A percentile compares a stretch with the other conserved stretches of the same genome.
These are phyloP conservation scores for Quercus lobata DNA, from an alignment of 331 rosid species.

Conservation along the genomic window DNA sequence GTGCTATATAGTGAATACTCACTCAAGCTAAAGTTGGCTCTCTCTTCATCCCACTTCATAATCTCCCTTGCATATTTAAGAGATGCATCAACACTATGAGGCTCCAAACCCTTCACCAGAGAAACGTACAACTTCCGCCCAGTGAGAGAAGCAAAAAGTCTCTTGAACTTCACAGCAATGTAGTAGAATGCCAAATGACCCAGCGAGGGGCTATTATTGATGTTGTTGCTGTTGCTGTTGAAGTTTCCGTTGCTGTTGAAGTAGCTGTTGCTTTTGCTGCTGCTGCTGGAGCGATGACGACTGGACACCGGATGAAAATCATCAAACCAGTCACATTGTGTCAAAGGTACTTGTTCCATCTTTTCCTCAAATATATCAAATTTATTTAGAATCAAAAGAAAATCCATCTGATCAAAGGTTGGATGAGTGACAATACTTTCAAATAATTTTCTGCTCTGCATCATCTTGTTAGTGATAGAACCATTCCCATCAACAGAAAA, in stretches of 20 bases:
- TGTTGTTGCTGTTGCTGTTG: constrained; percentile 53
- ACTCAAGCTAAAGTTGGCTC: constrained; percentile 68
- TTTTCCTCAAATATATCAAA: constrained; percentile 75
- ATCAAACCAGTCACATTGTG: constrained; percentile 81
- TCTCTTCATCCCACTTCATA: constrained; percentile 87
- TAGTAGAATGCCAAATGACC: constrained; percentile 71
- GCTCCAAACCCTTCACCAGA: constrained; percentile 77
- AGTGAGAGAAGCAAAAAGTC: constrained; percentile 69
- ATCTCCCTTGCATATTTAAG: constrained; percentile 89
- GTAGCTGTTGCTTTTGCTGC: constrained; percentile 42
- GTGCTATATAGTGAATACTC: constrained; percentile 86
- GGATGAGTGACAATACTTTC: constrained; percentile 85
- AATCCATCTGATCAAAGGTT: constrained; percentile 83
- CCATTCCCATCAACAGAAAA: constrained; percentile 62
- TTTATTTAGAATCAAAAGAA: constrained; percentile 85
- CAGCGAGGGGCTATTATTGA: constrained; percentile 61
- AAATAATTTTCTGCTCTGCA: constrained; percentile 69
- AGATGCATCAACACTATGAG: constrained; percentile 70
- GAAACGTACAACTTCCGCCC: constrained; percentile 80
- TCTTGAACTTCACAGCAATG: constrained; percentile 86
- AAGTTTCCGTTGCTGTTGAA: constrained; percentile 46
- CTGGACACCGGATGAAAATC: constrained; percentile 78
- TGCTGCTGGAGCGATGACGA: constrained; percentile 46
- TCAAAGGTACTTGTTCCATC: constrained; percentile 63
- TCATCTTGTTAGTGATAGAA: constrained; percentile 66